These are phyloP conservation scores for Trametes hirsuta DNA, from an alignment of 1,284 basidiomycete species.

Conservation along the genomic window DNA sequence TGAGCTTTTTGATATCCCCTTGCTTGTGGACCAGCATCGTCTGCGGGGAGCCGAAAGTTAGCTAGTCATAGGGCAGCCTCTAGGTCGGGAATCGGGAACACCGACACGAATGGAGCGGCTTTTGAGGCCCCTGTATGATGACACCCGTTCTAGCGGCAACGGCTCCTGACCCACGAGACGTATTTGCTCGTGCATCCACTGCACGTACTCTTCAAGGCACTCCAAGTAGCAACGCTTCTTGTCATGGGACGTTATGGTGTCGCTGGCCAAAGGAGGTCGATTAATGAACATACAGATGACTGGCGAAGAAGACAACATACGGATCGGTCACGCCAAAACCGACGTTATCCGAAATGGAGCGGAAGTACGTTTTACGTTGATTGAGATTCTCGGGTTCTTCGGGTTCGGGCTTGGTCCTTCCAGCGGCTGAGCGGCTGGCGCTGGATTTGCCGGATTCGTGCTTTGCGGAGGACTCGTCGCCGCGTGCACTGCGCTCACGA, in stretches of 20 bases:
- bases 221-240: conserved; percentile 75
- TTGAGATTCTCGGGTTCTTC: conserved; percentile 37
- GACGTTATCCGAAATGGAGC: conserved; percentile 54
- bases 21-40: conserved; percentile 69
- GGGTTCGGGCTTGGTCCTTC: conserved; percentile 1
- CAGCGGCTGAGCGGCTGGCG: background rate
- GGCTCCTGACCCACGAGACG: conserved; percentile 52
- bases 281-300: background rate
- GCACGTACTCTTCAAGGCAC: conserved; percentile 70
- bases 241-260: conserved; percentile 73
- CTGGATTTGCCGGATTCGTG: background rate
- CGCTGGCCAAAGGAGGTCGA: conserved; percentile 39
- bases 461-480: conserved; percentile 5
- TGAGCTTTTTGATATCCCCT: conserved; percentile 50
- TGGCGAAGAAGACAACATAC: conserved; percentile 38
- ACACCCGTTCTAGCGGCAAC: conserved; percentile 54
- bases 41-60: conserved; percentile 17
- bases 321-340: conserved; percentile 61
- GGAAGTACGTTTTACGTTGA: conserved; percentile 56
- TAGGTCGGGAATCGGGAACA: background rate
- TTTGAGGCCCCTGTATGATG: conserved; percentile 56
- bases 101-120: conserved; percentile 56
- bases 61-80: background rate
- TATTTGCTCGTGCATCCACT: conserved; percentile 65
- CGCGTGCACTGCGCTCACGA: conserved; percentile 20